Conservation (phyloP, 345 rosid genomes). For the Ceriops tagal region DNA sequence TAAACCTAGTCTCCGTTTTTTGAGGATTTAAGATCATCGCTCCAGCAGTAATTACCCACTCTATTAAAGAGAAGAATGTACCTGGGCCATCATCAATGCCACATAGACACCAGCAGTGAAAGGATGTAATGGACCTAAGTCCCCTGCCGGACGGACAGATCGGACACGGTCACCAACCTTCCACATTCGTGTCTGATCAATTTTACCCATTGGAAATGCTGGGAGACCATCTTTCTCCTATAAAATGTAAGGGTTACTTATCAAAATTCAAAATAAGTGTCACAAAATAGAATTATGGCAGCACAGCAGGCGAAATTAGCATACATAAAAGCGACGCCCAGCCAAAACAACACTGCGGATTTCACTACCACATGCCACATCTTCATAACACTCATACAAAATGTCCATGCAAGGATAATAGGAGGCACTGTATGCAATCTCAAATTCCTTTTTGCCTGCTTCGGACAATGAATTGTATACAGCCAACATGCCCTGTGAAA, state of each 20-base stretch:
- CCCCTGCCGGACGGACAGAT: slow-evolving; percentile 57
- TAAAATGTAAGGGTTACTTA: neutral
- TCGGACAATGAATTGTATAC: slow-evolving; percentile 66
- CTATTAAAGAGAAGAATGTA: slow-evolving; percentile 12
- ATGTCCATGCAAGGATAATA: slow-evolving; percentile 89
- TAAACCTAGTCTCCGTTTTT: too few relatives aligned
- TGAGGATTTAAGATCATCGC: too few relatives aligned
- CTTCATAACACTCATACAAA: slow-evolving; percentile 85
- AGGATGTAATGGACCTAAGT: slow-evolving; percentile 74
- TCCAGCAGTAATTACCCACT: too few relatives aligned
- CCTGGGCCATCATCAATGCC: slow-evolving; percentile 98
- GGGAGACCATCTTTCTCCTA: slow-evolving; percentile 95
- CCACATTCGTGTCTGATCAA: slow-evolving; percentile 96
- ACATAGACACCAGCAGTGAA: slow-evolving; percentile 90
- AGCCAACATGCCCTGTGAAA: slow-evolving; percentile 77
- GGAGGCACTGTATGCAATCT: slow-evolving; percentile 76
- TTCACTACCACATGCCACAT: slow-evolving; percentile 80
- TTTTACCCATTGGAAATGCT: slow-evolving; percentile 94
- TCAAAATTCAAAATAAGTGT: too few relatives aligned
- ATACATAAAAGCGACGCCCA: slow-evolving; percentile 87
- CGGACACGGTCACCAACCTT: slow-evolving; percentile 85
- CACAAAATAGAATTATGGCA: too few relatives aligned
- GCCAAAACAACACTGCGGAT: slow-evolving; percentile 85
- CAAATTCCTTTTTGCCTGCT: slow-evolving; percentile 68
- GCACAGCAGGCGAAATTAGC: slow-evolving; percentile 4